phyloP scores from a whole-genome alignment of 148 eudicot genomes.

The Amaranthus cruentus region DNA sequence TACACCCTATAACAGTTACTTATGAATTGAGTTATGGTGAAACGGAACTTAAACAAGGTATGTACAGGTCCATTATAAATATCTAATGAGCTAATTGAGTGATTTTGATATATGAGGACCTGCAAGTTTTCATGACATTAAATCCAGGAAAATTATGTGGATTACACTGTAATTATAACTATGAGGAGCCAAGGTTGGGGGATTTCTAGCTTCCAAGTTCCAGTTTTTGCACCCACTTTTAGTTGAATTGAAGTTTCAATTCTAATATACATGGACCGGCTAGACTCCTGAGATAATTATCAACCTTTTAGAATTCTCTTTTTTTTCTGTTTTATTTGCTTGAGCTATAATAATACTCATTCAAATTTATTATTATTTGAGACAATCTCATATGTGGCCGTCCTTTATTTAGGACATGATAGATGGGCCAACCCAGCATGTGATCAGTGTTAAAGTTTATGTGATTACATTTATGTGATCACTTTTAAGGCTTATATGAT shows the following conservation, averaged over 20 bases:
- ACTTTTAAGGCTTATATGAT: too few relatives aligned
- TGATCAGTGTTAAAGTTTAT: too few relatives aligned
- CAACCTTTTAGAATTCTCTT: neutral
- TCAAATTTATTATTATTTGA: too few relatives aligned
- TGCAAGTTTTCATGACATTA: slow-evolving; percentile 3
- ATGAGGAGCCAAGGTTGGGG: slow-evolving; percentile 1
- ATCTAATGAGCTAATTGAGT: slow-evolving; percentile 2
- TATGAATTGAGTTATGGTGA: slow-evolving; percentile 88
- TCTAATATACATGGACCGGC: neutral
- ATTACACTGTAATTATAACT: slow-evolving; percentile 1
- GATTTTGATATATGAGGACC: neutral
- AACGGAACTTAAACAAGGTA: slow-evolving; percentile 91
- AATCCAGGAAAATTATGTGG: neutral
- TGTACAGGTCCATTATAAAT: neutral
- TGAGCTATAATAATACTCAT: too few relatives aligned
- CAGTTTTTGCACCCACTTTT: neutral
- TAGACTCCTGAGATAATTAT: too few relatives aligned
- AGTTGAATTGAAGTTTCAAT: neutral
- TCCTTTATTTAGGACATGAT: too few relatives aligned
- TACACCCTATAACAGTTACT: slow-evolving; percentile 69
- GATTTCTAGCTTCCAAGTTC: neutral
- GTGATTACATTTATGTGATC: too few relatives aligned
- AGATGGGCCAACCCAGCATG: too few relatives aligned
- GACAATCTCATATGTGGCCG: too few relatives aligned
- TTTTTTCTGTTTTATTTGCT: neutral